Conservation (phyloP, 176 grass and related monocot species). For the Bothriochloa decipiens region DNA sequence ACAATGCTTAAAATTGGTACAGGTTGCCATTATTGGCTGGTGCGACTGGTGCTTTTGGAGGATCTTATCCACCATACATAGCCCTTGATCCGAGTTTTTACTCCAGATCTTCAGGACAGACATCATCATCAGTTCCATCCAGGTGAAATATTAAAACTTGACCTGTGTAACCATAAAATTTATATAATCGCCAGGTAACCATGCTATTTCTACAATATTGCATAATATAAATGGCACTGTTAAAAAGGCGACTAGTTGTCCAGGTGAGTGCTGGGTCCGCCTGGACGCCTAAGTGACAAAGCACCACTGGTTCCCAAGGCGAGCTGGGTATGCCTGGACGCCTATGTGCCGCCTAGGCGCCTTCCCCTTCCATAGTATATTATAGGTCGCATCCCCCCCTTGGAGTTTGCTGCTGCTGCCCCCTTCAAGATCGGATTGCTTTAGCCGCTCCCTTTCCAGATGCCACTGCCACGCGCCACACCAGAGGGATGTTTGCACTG, state of each 20-base stretch:
- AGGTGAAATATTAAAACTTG: conserved; percentile 44
- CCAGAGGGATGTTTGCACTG: not conserved
- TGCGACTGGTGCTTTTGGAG: conserved; percentile 65
- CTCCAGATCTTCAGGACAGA: conserved; percentile 65
- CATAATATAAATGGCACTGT: not conserved
- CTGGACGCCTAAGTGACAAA: not conserved
- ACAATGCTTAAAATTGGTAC: conserved; percentile 32
- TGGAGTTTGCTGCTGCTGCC: not conserved
- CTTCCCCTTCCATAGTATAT: not conserved
- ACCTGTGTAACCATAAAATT: not conserved
- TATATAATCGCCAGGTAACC: not conserved
- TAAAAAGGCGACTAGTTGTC: not conserved
- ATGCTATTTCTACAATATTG: not conserved
- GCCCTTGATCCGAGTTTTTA: conserved; percentile 80
- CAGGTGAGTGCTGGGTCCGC: not conserved
- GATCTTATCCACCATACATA: conserved; percentile 86
- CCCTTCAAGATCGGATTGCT: not conserved
- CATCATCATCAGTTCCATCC: conserved; percentile 56
- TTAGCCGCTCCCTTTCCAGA: not conserved
- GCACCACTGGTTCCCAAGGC: not conserved
- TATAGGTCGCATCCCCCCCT: not conserved
- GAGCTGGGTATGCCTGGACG: not conserved
- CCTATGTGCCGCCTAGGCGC: not conserved
- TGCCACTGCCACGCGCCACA: not conserved
- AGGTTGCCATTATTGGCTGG: conserved; percentile 89